These are phyloP conservation scores for Aspergillus texensis DNA, from an alignment of 2,329 filamentous ascomycete genomes.

Conservation along the genomic window DNA sequence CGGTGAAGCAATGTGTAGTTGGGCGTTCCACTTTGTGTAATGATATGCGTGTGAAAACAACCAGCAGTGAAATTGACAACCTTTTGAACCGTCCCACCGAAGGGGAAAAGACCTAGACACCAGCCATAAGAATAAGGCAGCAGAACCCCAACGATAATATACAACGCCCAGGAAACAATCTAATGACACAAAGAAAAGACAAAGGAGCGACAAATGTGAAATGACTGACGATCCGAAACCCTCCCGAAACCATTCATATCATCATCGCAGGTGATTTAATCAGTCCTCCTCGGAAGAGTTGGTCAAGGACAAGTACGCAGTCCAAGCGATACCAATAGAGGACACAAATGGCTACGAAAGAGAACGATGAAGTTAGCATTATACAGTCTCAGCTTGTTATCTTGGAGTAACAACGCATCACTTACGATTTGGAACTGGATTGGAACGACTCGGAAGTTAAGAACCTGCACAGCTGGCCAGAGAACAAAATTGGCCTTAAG, in stretches of 20 bases:
- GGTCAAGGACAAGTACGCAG: slow-evolving; percentile 88
- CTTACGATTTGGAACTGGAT: slow-evolving; percentile 95
- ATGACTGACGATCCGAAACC: slow-evolving; percentile 6
- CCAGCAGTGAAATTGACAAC: neutral
- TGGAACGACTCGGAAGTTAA: slow-evolving; percentile 95
- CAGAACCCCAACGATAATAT: slow-evolving; percentile 11
- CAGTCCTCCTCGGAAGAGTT: slow-evolving; percentile 78
- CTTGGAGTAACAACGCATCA: slow-evolving; percentile 28
- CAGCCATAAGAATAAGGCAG: slow-evolving; percentile 13
- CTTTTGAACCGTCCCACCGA: slow-evolving; percentile 8
- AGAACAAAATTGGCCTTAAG: slow-evolving; percentile 94
- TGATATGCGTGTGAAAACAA: slow-evolving; percentile 2
- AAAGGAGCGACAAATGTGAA: slow-evolving; percentile 6
- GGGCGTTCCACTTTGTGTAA: neutral
- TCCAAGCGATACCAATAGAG: slow-evolving; percentile 95
- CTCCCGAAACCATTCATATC: slow-evolving; percentile 17
- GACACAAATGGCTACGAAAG: slow-evolving; percentile 82
- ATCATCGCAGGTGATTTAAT: slow-evolving; percentile 8
- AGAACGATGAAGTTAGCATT: neutral
- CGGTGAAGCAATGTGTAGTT: neutral
- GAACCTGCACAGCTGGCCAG: slow-evolving; percentile 92
- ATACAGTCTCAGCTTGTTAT: neutral
- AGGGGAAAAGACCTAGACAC: slow-evolving; percentile 19
- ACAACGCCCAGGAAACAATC: slow-evolving; percentile 19
- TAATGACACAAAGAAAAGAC: slow-evolving; percentile 7